Conservation (phyloP, 2,329 filamentous ascomycete genomes). For the Tolypocladium ophioglossoides region DNA sequence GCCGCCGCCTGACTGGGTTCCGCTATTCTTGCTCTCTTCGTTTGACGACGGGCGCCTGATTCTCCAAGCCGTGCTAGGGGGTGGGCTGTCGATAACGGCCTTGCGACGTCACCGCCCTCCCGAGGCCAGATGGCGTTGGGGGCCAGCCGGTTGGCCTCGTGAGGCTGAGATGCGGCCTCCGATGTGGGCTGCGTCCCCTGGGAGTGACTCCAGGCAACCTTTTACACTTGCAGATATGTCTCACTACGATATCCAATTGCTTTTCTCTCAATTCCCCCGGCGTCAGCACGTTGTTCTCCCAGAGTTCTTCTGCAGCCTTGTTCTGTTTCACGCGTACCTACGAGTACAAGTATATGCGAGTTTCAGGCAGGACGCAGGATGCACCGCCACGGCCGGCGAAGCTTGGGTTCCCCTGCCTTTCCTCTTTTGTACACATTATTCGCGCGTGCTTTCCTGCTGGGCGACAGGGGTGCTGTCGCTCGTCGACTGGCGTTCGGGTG, state of each 20-base stretch:
- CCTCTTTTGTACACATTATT: not conserved
- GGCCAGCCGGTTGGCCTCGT: not conserved
- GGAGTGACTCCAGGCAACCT: not conserved
- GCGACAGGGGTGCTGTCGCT: not conserved
- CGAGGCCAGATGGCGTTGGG: not conserved
- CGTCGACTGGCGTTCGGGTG: slow-evolving; percentile 5
- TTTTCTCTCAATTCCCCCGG: not conserved
- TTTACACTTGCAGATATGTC: not conserved
- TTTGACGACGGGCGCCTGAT: not conserved
- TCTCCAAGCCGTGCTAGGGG: not conserved
- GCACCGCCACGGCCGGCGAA: not conserved
- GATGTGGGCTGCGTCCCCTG: not conserved
- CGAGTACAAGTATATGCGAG: not conserved
- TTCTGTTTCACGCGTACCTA: not conserved
- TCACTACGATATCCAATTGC: not conserved
- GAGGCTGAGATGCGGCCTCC: not conserved
- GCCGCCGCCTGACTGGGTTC: not conserved
- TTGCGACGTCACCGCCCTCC: not conserved
- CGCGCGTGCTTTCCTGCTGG: not conserved
- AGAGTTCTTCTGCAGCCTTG: not conserved
- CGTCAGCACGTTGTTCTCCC: not conserved
- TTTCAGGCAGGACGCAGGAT: not conserved
- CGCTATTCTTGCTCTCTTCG: not conserved
- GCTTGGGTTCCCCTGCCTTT: not conserved
- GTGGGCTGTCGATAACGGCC: not conserved